Conservation (phyloP, 805 yeast genomes). For the Starmera caribaea region DNA sequence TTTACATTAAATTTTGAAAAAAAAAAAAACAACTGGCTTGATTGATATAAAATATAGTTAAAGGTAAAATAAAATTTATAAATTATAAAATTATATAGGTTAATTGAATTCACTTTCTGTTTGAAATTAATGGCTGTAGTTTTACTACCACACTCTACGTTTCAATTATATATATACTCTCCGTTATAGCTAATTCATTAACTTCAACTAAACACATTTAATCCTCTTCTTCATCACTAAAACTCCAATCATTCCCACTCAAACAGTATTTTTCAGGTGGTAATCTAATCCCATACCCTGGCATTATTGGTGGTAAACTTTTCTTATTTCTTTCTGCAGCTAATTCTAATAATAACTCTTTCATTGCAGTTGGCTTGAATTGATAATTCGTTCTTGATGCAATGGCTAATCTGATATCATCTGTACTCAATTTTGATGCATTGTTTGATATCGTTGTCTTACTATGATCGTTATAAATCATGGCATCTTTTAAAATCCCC, state of each 20-base stretch:
- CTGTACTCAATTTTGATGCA: constrained; percentile 58
- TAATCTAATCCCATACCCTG: constrained; percentile 82
- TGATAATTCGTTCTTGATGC: constrained; percentile 93
- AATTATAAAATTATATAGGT: too few relatives aligned
- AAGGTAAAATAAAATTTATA: too few relatives aligned
- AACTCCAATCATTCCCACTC: constrained; percentile 71
- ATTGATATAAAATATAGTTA: too few relatives aligned
- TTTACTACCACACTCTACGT: too few relatives aligned
- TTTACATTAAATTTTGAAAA: too few relatives aligned
- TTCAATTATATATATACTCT: too few relatives aligned
- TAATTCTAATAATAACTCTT: constrained; percentile 79
- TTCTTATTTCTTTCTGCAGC: constrained; percentile 89
- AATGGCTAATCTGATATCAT: constrained; percentile 86
- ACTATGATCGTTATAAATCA: constrained; percentile 79
- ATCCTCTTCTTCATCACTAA: constrained; percentile 35
- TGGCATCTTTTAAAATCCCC: constrained; percentile 82
- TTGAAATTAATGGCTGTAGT: too few relatives aligned
- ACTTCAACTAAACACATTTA: too few relatives aligned
- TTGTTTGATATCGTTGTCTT: constrained; percentile 28
- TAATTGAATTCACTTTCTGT: too few relatives aligned
- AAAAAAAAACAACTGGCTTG: too few relatives aligned
- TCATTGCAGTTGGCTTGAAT: constrained; percentile 93
- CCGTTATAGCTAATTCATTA: too few relatives aligned
- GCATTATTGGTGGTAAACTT: constrained; percentile 84
- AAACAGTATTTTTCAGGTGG: constrained; percentile 98